phyloP scores from a whole-genome alignment of 192 early-diverging fungal genomes.

The Powellomyces hirtus region DNA sequence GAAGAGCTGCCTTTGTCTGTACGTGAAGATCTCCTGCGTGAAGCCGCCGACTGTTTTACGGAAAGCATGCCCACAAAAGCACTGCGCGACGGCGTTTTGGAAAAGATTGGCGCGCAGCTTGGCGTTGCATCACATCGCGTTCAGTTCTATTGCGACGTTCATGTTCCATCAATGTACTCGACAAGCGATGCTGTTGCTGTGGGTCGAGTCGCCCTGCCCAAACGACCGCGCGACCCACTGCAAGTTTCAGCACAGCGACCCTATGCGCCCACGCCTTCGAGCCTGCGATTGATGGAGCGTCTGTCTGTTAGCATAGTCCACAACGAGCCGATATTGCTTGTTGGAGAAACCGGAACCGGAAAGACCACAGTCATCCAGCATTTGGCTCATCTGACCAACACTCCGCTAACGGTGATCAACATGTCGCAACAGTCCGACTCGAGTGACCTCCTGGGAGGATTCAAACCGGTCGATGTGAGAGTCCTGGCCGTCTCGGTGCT shows the following conservation, averaged over 20 bases:
- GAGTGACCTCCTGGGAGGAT: conserved; percentile 93
- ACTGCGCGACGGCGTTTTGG: conserved; percentile 59
- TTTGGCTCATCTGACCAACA: conserved; percentile 71
- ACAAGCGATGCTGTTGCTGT: conserved; percentile 21
- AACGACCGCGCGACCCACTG: conserved; percentile 39
- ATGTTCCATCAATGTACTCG: conserved; percentile 59
- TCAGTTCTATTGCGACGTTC: conserved; percentile 66
- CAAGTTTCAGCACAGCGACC: conserved; percentile 23
- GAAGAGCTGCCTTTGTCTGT: conserved; percentile 32
- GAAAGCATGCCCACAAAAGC: conserved; percentile 73
- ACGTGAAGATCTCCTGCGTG: conserved; percentile 71
- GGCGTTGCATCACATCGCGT: conserved; percentile 66
- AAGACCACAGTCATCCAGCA: conserved; percentile 96
- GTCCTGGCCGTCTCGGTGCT: conserved; percentile 76
- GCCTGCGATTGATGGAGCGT: conserved; percentile 78
- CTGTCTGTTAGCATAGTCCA: conserved; percentile 78
- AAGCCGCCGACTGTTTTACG: conserved; percentile 85
- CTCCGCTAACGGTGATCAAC: conserved; percentile 87
- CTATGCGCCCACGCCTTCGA: conserved; percentile 87
- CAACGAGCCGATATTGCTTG: conserved; percentile 82
- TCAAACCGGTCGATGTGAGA: conserved; percentile 89
- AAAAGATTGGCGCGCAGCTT: conserved; percentile 66
- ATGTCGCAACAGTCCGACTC: conserved; percentile 95
- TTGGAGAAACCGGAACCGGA: conserved; percentile 97
- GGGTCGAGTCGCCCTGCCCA: conserved; percentile 48